phyloP scores from a whole-genome alignment of 768 basidiomycete species.

The Candolleomyces eurysporus region DNA sequence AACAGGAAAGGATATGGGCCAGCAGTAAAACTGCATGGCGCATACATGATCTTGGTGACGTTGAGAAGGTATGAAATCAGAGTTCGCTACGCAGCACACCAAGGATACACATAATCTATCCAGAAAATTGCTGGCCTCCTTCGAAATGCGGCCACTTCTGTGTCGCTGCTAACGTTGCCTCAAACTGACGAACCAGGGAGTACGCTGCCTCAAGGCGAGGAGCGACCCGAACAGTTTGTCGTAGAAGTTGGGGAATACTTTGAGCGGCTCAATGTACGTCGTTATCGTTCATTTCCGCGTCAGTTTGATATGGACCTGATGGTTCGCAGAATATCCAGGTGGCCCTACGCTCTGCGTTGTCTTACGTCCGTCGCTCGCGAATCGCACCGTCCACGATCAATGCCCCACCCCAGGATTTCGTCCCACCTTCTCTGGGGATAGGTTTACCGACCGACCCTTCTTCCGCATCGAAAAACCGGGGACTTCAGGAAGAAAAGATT shows the following conservation, averaged over 20 bases:
- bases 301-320: neutral
- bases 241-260: constrained; percentile 85
- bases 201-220: constrained; percentile 73
- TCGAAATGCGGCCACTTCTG: constrained; percentile 72
- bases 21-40: constrained; percentile 79
- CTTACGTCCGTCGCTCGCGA: constrained; percentile 77
- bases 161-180: constrained; percentile 77
- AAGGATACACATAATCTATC: neutral
- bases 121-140: constrained; percentile 80
- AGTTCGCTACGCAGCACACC: neutral
- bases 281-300: neutral
- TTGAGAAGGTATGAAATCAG: constrained; percentile 57
- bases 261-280: constrained; percentile 69
- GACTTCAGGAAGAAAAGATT: constrained; percentile 74
- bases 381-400: constrained; percentile 88
- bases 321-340: constrained; percentile 64
- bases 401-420: constrained; percentile 68
- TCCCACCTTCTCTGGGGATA: constrained; percentile 78
- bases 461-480: constrained; percentile 44
- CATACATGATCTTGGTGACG: constrained; percentile 76
- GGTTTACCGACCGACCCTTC: constrained; percentile 53
- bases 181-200: constrained; percentile 74
- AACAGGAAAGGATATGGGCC: constrained; percentile 69
- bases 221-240: constrained; percentile 83
- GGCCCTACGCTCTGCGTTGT: constrained; percentile 73